Evolutionary conservation across 192 early-diverging fungal species (phyloP), one percentile per base, ranked within the genome.

Genomic region (Helicostylum pulchrum): DNA sequence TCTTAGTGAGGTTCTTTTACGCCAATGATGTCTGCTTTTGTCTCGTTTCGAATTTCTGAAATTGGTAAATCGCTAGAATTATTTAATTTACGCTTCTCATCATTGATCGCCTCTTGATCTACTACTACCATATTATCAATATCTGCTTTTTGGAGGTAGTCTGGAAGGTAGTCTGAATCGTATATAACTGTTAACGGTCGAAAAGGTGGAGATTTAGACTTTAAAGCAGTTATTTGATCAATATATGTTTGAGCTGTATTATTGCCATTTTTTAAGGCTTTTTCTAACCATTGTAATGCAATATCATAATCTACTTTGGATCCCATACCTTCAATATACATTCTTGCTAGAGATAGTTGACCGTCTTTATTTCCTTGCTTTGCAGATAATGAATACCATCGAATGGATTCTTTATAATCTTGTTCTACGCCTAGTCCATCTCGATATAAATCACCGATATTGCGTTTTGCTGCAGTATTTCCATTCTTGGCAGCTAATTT

Each of bases 401-500:
- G 43, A 5, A 83, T 49, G 9, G 97, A 95, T 17, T 74, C 80
- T 6, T 53, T 59, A 7, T 85, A 78, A 69, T 92, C 77, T 39
- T 70, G 70, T 2, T 73, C 39, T 32, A 86, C 85, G 19, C 92
- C 92, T 63, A 96, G 94, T 17, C 95, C 97, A 26, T 93, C 85
- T 84, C 84, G 82, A 68, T 91, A 87, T 93, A 99, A 96, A 31
- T 80, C 64, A 0, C 94, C 97, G n/a, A 93, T 54, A 66, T 87
- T 83, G 4, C 89, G 87, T 8, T 91, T 88, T 0, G 94, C 90
- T 4, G 89, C 67, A 21, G 87, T 80, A 66, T 90, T 87, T 6
- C 87, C 88, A 45, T 77, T 77, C 42, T 76, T 66, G 4, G 90
- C 90, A 14, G 80, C 72, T 47, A 64, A 64, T 32, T 74, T 65